Conservation (phyloP, 2,329 filamentous ascomycete genomes). For the Teratosphaeria zuluensis region DNA sequence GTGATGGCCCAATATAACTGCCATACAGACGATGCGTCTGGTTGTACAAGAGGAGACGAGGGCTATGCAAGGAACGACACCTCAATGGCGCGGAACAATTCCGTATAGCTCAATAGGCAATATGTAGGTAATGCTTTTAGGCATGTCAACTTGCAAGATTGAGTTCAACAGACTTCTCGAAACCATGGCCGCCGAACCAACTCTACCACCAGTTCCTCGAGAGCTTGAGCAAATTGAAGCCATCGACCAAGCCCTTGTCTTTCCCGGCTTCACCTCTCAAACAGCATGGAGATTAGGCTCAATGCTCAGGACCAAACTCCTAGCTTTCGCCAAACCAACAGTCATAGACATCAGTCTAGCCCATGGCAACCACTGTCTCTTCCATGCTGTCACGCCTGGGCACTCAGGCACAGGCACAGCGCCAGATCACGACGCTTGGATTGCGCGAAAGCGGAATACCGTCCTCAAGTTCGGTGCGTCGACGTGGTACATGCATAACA, state of each 20-base stretch:
- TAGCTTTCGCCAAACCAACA: constrained; percentile 44
- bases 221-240: constrained; percentile 31
- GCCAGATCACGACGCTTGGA: constrained; percentile 50
- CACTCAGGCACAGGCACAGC: constrained; percentile 56
- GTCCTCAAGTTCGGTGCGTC: constrained; percentile 61
- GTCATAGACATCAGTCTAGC: constrained; percentile 58
- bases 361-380: constrained; percentile 42
- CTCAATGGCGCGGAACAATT: not conserved
- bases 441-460: constrained; percentile 59
- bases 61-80: not conserved
- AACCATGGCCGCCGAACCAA: constrained; percentile 15
- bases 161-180: not conserved
- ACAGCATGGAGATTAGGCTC: constrained; percentile 59
- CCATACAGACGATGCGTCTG: not conserved
- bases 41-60: not conserved
- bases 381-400: constrained; percentile 60
- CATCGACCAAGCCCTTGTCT: constrained; percentile 35
- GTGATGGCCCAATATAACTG: no score
- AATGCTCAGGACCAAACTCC: constrained; percentile 54
- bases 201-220: constrained; percentile 19
- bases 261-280: constrained; percentile 49
- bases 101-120: not conserved
- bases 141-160: not conserved
- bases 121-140: not conserved
- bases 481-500: constrained; percentile 63